Evolutionary conservation across 805 yeast species (phyloP).

Genomic region (Candida oleophila): DNA sequence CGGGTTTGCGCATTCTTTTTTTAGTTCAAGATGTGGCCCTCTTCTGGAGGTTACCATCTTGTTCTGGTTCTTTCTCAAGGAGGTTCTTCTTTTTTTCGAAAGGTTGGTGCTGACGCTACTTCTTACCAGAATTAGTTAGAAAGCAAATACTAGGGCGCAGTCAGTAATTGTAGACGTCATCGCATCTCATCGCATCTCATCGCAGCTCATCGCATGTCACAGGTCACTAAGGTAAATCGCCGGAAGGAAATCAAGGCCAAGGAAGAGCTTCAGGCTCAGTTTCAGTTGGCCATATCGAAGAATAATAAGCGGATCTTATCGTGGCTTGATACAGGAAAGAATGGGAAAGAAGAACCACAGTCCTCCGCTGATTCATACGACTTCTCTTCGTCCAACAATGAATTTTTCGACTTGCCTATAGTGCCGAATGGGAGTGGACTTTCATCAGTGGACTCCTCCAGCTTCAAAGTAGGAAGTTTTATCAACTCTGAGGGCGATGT

Average conservation of each 20-base stretch:
- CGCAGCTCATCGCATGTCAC: conserved; percentile 2
- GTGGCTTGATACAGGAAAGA: conserved; percentile 32
- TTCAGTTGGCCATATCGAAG: conserved; percentile 42
- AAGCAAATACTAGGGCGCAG: no score
- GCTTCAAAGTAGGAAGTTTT: conserved; percentile 29
- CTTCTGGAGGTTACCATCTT: no score
- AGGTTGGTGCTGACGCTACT: no score
- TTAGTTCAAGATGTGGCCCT: no score
- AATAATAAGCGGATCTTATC: conserved; percentile 33
- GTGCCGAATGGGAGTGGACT: conserved; percentile 33
- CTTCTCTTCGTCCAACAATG: neutral
- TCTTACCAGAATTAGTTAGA: no score
- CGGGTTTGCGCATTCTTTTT: conserved; percentile 18
- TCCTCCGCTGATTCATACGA: neutral
- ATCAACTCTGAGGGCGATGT: conserved; percentile 11
- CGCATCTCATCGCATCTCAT: neutral
- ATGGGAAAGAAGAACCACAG: no score
- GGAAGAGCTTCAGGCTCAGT: conserved; percentile 45
- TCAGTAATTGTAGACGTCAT: neutral
- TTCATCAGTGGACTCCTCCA: conserved; percentile 14
- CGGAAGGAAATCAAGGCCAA: conserved; percentile 46
- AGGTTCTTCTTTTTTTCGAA: no score
- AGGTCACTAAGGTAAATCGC: conserved; percentile 21
- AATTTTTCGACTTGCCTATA: conserved; percentile 34
- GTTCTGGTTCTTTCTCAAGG: no score